Percentiles rank a stretch among this genome's conserved stretches.
These are phyloP conservation scores for Bauhinia variegata DNA, from an alignment of 306 rosid species.

Conservation along the genomic window DNA sequence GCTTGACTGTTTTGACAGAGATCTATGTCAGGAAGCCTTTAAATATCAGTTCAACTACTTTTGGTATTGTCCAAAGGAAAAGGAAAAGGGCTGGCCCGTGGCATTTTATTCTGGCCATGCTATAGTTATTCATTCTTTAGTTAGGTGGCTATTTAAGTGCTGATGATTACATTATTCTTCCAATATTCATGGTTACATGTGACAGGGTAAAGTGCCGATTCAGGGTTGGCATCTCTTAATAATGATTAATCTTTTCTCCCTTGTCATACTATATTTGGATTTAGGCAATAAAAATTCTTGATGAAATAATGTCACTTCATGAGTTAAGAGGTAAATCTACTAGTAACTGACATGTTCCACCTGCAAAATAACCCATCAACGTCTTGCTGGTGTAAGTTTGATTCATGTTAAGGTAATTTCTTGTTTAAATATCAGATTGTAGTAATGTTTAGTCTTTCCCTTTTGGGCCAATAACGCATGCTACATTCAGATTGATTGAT, in stretches of 20 bases:
- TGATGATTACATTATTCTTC: slow-evolving; percentile 6
- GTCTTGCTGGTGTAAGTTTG: no score
- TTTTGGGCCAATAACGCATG: no score
- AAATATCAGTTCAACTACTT: not conserved
- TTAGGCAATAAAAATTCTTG: no score
- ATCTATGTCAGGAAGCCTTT: slow-evolving; percentile 22
- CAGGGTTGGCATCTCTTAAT: slow-evolving; percentile 1
- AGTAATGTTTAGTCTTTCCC: no score
- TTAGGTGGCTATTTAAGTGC: not conserved
- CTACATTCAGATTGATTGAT: no score
- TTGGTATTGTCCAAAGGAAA: not conserved
- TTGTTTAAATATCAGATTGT: no score
- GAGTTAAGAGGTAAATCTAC: no score
- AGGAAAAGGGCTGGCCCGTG: slow-evolving; percentile 31
- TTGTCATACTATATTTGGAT: no score
- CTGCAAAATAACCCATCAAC: no score
- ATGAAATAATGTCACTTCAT: no score
- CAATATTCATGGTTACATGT: slow-evolving; percentile 3
- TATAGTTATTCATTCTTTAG: slow-evolving; percentile 35
- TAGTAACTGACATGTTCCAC: no score
- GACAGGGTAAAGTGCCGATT: slow-evolving; percentile 11
- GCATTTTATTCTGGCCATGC: slow-evolving; percentile 33
- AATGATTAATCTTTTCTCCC: slow-evolving; percentile 3
- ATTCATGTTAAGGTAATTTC: no score
- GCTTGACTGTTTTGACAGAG: slow-evolving; percentile 35